Evolutionary conservation across 306 rosid species (phyloP), one percentile per base, ranked within the genome.

Genomic region (Coriaria nepalensis): DNA sequence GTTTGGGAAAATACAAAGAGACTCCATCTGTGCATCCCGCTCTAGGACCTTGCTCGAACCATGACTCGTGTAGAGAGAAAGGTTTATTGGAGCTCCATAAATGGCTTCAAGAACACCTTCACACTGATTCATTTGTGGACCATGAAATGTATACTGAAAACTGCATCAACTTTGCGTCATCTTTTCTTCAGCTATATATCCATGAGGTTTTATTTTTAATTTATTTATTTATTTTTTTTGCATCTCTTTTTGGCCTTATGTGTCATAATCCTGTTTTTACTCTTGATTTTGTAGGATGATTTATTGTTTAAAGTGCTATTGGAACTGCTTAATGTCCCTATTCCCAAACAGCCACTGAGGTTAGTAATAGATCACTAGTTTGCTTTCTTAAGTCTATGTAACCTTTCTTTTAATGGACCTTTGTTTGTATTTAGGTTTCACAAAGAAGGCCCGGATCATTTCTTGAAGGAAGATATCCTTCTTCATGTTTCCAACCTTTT

Each of bases 191-290:
- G 74, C 83, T 84, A 55, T 84, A 65, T 69, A 70, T 84, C 40
- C 66, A 61, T 5, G 97, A 88, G 95, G 97, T 84, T 50, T 62
- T n/a, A n/a, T n/a, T n/a, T n/a, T n/a, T n/a, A n/a, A n/a, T n/a
- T n/a, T n/a, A n/a, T n/a, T n/a, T n/a, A n/a, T n/a, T n/a, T n/a
- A n/a, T n/a, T n/a, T n/a, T n/a, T n/a, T n/a, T n/a, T n/a, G n/a
- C n/a, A n/a, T n/a, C n/a, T n/a, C n/a, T n/a, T n/a, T n/a, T n/a
- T n/a, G n/a, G n/a, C n/a, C n/a, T n/a, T n/a, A n/a, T n/a, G n/a
- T n/a, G n/a, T n/a, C n/a, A n/a, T n/a, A n/a, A n/a, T n/a, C 9
- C 29, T 64, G 47, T 57, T 49, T 47, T 54, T 6, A 14, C 53
- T 45, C 49, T 73, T 55, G 63, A 65, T 68, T 68, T 62, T n/a